Conservation (phyloP, 176 grass and related monocot genomes). For the Puya raimondii region DNA sequence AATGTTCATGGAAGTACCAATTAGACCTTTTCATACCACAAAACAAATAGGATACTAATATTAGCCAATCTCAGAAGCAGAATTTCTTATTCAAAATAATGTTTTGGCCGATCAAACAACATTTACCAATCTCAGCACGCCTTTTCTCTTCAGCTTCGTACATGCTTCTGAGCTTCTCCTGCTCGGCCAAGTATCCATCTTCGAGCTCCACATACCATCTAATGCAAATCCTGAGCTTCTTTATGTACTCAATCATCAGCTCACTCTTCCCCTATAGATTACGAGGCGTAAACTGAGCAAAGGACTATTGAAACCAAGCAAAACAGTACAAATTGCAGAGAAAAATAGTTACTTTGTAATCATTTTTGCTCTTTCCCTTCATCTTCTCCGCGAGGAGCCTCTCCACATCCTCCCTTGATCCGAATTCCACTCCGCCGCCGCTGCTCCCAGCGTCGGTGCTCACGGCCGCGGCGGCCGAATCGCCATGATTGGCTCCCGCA, state of each 20-base stretch:
- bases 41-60: neutral
- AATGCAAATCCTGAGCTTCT: conserved; percentile 66
- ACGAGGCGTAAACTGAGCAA: neutral
- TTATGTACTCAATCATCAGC: conserved; percentile 83
- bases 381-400: conserved; percentile 78
- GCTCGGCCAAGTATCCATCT: conserved; percentile 58
- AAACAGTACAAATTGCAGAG: neutral
- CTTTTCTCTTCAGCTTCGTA: conserved; percentile 43
- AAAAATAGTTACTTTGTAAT: conserved; percentile 52
- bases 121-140: conserved; percentile 58
- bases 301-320: neutral
- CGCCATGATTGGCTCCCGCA: conserved; percentile 18
- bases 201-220: conserved; percentile 56
- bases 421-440: conserved; percentile 36
- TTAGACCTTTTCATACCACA: neutral
- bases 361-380: conserved; percentile 73
- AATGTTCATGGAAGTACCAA: neutral
- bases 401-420: conserved; percentile 76
- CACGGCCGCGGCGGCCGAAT: neutral
- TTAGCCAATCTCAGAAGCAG: neutral
- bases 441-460: conserved; percentile 8
- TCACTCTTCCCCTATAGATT: conserved; percentile 52
- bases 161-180: conserved; percentile 42
- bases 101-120: neutral
- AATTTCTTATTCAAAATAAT: neutral